Evolutionary conservation across 306 rosid species (phyloP).

Genomic region (Vicia sativa): DNA sequence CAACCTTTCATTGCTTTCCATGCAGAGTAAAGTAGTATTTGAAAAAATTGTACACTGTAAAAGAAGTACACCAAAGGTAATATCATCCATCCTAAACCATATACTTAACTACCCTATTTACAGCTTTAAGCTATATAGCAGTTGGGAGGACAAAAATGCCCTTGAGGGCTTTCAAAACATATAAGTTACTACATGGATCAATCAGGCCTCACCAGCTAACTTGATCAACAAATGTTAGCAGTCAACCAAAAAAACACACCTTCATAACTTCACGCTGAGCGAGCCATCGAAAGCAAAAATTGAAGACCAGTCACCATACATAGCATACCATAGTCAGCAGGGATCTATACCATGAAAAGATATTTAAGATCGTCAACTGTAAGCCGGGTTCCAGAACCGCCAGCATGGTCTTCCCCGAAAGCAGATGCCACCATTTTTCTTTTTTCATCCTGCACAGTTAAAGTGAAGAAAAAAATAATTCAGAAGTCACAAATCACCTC

Average conservation of each 20-base stretch:
- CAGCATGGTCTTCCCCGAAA: slow-evolving; percentile 91
- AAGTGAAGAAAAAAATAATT: slow-evolving; percentile 16
- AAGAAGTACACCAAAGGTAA: slow-evolving; percentile 22
- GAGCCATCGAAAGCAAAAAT: slow-evolving; percentile 26
- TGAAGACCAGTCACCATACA: slow-evolving; percentile 24
- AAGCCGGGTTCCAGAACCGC: slow-evolving; percentile 71
- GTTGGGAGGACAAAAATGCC: slow-evolving; percentile 47
- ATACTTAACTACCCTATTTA: slow-evolving; percentile 48
- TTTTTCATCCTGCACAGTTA: slow-evolving; percentile 81
- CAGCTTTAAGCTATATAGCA: slow-evolving; percentile 45
- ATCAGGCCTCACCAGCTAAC: slow-evolving; percentile 25
- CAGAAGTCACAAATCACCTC: slow-evolving; percentile 6
- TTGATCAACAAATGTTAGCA: slow-evolving; percentile 35
- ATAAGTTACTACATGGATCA: slow-evolving; percentile 26
- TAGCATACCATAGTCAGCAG: slow-evolving; percentile 2
- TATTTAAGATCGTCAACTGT: slow-evolving; percentile 94
- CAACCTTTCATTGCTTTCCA: slow-evolving; percentile 5
- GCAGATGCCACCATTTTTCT: slow-evolving; percentile 98
- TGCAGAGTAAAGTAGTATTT: slow-evolving; percentile 20
- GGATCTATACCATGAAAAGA: slow-evolving; percentile 80
- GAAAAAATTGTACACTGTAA: slow-evolving; percentile 11
- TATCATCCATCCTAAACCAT: slow-evolving; percentile 33
- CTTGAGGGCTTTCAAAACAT: slow-evolving; percentile 42
- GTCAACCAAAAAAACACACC: slow-evolving; percentile 30
- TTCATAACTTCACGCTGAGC: background rate